phyloP scores from a whole-genome alignment of 2,329 filamentous ascomycete genomes.

The Talaromyces funiculosus region DNA sequence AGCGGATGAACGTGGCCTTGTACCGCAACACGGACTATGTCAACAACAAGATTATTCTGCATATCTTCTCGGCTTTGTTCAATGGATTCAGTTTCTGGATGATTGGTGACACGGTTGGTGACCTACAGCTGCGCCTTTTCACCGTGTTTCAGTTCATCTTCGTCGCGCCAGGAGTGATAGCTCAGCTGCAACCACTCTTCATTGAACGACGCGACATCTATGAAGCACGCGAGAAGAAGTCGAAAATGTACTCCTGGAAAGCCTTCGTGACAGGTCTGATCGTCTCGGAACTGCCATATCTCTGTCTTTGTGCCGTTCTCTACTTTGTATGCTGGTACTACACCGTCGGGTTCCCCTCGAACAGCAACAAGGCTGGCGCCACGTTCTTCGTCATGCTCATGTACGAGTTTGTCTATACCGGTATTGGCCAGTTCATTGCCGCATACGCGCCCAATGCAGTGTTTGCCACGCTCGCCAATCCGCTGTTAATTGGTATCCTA shows the following conservation, averaged over 20 bases:
- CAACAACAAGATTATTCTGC: slow-evolving; percentile 57
- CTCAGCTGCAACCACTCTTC: slow-evolving; percentile 58
- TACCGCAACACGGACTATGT: slow-evolving; percentile 64
- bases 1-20: slow-evolving; percentile 60
- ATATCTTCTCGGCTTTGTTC: slow-evolving; percentile 47
- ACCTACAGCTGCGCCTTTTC: slow-evolving; percentile 70
- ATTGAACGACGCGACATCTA: slow-evolving; percentile 65
- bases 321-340: slow-evolving; percentile 71
- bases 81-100: slow-evolving; percentile 59
- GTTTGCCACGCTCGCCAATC: slow-evolving; percentile 68
- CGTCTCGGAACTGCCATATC: slow-evolving; percentile 61
- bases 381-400: slow-evolving; percentile 68
- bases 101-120: slow-evolving; percentile 56
- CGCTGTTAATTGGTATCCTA: slow-evolving; percentile 69
- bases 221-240: slow-evolving; percentile 60
- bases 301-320: slow-evolving; percentile 55
- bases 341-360: slow-evolving; percentile 58
- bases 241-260: slow-evolving; percentile 65
- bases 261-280: slow-evolving; percentile 64
- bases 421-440: slow-evolving; percentile 73
- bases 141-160: slow-evolving; percentile 59
- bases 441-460: slow-evolving; percentile 63
- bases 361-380: slow-evolving; percentile 39
- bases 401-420: slow-evolving; percentile 66
- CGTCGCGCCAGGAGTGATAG: slow-evolving; percentile 41